These are phyloP conservation scores for Metschnikowia koreensis DNA, from an alignment of 805 yeast species.

Conservation along the genomic window DNA sequence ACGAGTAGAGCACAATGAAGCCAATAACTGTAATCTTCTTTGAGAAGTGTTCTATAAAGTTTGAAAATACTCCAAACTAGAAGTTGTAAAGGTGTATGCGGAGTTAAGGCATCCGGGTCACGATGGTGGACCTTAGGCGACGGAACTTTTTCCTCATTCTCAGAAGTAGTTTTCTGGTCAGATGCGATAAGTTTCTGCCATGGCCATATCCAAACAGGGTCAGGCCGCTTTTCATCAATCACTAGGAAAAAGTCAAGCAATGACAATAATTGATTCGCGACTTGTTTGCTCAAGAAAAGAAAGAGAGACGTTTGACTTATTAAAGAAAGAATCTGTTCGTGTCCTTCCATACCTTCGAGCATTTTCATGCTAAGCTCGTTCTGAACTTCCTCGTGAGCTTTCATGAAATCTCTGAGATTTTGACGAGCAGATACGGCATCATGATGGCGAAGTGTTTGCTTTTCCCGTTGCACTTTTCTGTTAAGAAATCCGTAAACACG, in stretches of 20 bases:
- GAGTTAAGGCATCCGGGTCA: conserved; percentile 31
- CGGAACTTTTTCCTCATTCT: background rate
- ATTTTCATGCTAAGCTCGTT: conserved; percentile 4
- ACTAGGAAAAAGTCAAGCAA: conserved; percentile 22
- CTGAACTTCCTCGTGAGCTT: conserved; percentile 5
- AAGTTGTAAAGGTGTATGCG: conserved; percentile 22
- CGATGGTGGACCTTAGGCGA: conserved; percentile 10
- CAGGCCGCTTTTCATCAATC: conserved; percentile 24
- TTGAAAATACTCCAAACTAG: conserved; percentile 18
- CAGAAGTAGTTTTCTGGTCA: conserved; percentile 2
- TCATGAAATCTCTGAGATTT: conserved; percentile 10
- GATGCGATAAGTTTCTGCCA: conserved; percentile 7
- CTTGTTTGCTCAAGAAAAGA: conserved; percentile 20
- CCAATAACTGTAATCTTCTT: conserved; percentile 31
- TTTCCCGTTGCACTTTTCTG: conserved; percentile 9
- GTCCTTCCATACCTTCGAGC: conserved; percentile 9
- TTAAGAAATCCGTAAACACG: conserved; percentile 19
- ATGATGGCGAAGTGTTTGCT: conserved; percentile 19
- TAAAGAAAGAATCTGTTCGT: conserved; percentile 27
- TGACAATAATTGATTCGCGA: conserved; percentile 13
- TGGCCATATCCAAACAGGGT: conserved; percentile 18
- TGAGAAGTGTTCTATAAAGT: conserved; percentile 19
- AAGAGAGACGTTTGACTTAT: conserved; percentile 26
- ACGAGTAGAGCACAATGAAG: conserved; percentile 25
- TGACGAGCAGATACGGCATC: conserved; percentile 13